A percentile compares a stretch with the other conserved stretches of the same genome.
Conservation (phyloP, 108 stramenopile genomes). For the Stephanodiscus minutulus region DNA sequence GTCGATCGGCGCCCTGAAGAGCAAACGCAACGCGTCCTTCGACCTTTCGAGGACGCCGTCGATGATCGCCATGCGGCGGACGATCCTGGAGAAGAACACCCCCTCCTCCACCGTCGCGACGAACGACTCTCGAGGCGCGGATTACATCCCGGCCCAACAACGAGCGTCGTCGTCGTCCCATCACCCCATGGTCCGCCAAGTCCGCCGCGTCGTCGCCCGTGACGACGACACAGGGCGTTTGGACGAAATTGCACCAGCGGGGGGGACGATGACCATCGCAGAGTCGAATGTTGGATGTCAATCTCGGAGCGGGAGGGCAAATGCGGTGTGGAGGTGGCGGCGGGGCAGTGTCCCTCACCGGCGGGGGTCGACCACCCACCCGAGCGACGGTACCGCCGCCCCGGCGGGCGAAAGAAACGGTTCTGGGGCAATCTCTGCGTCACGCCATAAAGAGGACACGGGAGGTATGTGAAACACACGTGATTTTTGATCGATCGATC, state of each 20-base stretch:
- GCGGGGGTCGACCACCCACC: too few relatives aligned
- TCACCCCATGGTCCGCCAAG: not conserved
- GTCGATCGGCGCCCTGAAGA: constrained; percentile 26
- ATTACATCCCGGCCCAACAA: too few relatives aligned
- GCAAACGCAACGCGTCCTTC: constrained; percentile 30
- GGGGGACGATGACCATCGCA: not conserved
- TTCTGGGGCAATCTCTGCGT: not conserved
- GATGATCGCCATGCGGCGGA: constrained; percentile 33
- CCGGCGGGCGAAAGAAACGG: not conserved
- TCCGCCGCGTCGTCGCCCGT: too few relatives aligned
- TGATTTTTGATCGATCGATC: too few relatives aligned
- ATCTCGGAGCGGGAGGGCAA: constrained; percentile 8
- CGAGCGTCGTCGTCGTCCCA: constrained; percentile 9
- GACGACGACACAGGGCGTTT: not conserved
- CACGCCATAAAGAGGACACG: not conserved
- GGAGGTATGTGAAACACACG: not conserved
- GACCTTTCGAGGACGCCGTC: constrained; percentile 30
- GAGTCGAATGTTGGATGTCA: constrained; percentile 6
- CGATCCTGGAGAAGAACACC: constrained; percentile 30
- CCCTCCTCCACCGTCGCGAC: not conserved
- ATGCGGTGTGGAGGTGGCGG: constrained; percentile 29
- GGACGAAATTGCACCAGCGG: not conserved
- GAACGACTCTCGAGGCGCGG: not conserved
- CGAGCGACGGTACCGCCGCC: too few relatives aligned
- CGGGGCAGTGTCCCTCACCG: too few relatives aligned